phyloP scores from a whole-genome alignment of 441 rosid genomes.

The Omphalea diandra region DNA sequence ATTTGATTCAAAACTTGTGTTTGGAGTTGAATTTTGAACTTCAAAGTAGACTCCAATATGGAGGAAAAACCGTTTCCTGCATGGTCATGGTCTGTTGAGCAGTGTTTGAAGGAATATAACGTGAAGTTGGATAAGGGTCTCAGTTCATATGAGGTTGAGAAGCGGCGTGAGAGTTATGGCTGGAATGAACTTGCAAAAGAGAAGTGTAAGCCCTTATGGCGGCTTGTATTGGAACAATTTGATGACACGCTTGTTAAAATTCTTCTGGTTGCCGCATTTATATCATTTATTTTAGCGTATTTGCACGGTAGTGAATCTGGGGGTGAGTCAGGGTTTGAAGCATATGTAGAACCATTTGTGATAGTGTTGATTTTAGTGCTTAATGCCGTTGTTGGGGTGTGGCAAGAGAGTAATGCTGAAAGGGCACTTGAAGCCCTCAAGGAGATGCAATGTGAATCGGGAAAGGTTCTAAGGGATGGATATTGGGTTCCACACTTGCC shows the following conservation, averaged over 20 bases:
- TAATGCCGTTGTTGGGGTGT: slow-evolving; percentile 85
- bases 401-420: slow-evolving; percentile 95
- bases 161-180: slow-evolving; percentile 58
- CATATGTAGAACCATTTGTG: slow-evolving; percentile 85
- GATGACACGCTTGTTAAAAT: slow-evolving; percentile 87
- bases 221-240: slow-evolving; percentile 67
- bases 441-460: slow-evolving; percentile 84
- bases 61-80: slow-evolving; percentile 70
- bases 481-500: slow-evolving; percentile 56
- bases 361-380: slow-evolving; percentile 67
- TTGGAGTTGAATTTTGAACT: slow-evolving; percentile 24
- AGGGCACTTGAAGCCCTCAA: slow-evolving; percentile 89
- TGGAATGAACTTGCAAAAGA: slow-evolving; percentile 85
- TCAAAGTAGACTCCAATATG: slow-evolving; percentile 30
- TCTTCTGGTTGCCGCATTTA: slow-evolving; percentile 77
- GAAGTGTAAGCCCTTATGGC: slow-evolving; percentile 85
- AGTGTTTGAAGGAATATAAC: slow-evolving; percentile 62
- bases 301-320: slow-evolving; percentile 48
- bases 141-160: slow-evolving; percentile 57
- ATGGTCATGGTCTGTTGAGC: slow-evolving; percentile 73
- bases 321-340: slow-evolving; percentile 57
- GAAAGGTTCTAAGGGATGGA: slow-evolving; percentile 76
- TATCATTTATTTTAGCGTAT: slow-evolving; percentile 75
- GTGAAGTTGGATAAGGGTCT: slow-evolving; percentile 71
- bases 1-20: neutral